Percentiles rank a stretch among this genome's conserved stretches.
Conservation (phyloP, 805 yeast genomes). For the Cephaloascus fragrans region DNA sequence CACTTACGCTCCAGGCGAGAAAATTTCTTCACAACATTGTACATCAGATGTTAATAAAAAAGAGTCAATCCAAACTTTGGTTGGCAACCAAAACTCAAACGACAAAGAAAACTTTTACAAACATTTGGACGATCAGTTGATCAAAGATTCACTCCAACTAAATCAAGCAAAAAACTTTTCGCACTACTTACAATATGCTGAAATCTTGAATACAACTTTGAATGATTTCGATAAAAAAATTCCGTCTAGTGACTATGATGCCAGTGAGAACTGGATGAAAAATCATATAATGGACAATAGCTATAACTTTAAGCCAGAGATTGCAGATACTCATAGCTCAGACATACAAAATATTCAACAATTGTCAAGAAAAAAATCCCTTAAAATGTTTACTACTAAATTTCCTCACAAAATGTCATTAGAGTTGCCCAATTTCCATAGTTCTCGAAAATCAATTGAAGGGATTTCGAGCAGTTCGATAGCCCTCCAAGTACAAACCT, state of each 20-base stretch:
- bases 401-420: not conserved
- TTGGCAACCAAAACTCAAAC: not conserved
- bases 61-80: not conserved
- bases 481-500: not conserved
- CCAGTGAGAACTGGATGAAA: not conserved
- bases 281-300: not conserved
- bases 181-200: not conserved
- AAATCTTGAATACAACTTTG: not conserved
- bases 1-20: not conserved
- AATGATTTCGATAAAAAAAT: too few relatives aligned
- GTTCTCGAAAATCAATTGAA: not conserved
- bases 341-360: too few relatives aligned
- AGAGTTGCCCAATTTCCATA: not conserved
- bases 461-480: not conserved
- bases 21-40: too few relatives aligned
- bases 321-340: not conserved
- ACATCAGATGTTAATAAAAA: not conserved
- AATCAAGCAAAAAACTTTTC: not conserved
- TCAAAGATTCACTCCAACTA: not conserved
- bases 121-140: not conserved
- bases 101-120: not conserved
- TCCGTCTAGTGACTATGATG: too few relatives aligned
- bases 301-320: not conserved
- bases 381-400: not conserved
- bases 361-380: not conserved